Percentiles rank a stretch among this genome's conserved stretches.
These are phyloP conservation scores for Elasticomyces elasticus DNA, from an alignment of 495 filamentous ascomycete genomes.

Conservation along the genomic window DNA sequence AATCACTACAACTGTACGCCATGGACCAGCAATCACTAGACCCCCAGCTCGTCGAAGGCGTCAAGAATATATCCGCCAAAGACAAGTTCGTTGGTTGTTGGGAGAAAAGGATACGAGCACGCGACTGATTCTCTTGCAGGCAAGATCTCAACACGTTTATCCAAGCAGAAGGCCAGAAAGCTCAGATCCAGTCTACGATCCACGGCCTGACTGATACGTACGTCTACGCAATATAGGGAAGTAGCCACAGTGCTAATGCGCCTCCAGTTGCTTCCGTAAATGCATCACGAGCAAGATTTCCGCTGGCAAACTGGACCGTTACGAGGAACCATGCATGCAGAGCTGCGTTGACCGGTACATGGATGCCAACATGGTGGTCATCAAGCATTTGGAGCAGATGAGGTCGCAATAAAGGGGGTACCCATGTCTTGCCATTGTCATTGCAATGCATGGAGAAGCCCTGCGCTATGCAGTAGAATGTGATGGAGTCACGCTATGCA, in stretches of 20 bases:
- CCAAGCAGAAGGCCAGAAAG: constrained; percentile 46
- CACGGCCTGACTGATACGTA: constrained; percentile 69
- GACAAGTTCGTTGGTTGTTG: constrained; percentile 8
- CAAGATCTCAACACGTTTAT: constrained; percentile 77
- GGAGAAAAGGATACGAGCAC: no score
- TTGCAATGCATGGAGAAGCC: neutral
- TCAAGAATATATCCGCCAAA: constrained; percentile 1
- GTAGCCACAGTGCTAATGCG: neutral
- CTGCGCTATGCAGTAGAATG: no score
- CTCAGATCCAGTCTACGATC: constrained; percentile 41
- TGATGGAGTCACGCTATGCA: no score
- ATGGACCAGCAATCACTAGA: neutral
- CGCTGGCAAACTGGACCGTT: constrained; percentile 54
- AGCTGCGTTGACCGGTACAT: constrained; percentile 93
- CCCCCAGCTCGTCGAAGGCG: neutral
- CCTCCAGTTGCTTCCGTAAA: constrained; percentile 68
- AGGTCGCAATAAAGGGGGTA: no score
- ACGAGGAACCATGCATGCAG: constrained; percentile 68
- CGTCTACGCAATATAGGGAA: neutral
- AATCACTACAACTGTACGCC: neutral
- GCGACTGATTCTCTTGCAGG: constrained; percentile 36
- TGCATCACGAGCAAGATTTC: constrained; percentile 64
- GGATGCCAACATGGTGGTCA: constrained; percentile 69
- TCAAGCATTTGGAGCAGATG: constrained; percentile 61
- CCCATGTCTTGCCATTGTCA: no score